Evolutionary conservation across 106 monocot genomes (phyloP).

Genomic region (Acorus calamus): DNA sequence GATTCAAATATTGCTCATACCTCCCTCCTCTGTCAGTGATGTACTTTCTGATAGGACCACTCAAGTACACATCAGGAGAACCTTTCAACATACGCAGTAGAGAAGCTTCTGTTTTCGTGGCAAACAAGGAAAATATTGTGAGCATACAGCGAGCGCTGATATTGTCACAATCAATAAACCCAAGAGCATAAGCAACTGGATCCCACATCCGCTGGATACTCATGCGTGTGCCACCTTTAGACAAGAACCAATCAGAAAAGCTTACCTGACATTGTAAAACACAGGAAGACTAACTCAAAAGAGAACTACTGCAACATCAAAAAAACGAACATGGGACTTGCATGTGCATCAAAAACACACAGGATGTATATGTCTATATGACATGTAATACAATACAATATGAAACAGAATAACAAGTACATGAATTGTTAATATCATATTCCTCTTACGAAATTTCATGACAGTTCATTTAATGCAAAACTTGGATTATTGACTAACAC

Average conservation of each 20-base stretch:
- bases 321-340: background rate
- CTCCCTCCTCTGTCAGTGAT: constrained; percentile 84
- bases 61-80: constrained; percentile 87
- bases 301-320: background rate
- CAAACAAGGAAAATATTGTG: constrained; percentile 88
- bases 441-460: no score
- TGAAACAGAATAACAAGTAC: background rate
- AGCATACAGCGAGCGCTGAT: constrained; percentile 98
- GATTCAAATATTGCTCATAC: constrained; percentile 17
- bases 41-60: constrained; percentile 92
- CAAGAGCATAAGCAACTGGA: constrained; percentile 97
- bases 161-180: constrained; percentile 96
- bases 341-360: background rate
- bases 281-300: background rate
- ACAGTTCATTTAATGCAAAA: background rate
- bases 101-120: constrained; percentile 97
- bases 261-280: constrained; percentile 42
- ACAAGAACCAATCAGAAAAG: constrained; percentile 94
- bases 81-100: constrained; percentile 94
- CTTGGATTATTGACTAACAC: constrained; percentile 27
- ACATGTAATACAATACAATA: no score
- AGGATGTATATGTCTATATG: no score
- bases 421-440: no score
- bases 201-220: constrained; percentile 98
- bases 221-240: constrained; percentile 93